A percentile compares a stretch with the other conserved stretches of the same genome.
phyloP scores from a whole-genome alignment of 345 rosid species.

The Euphorbia peplus region DNA sequence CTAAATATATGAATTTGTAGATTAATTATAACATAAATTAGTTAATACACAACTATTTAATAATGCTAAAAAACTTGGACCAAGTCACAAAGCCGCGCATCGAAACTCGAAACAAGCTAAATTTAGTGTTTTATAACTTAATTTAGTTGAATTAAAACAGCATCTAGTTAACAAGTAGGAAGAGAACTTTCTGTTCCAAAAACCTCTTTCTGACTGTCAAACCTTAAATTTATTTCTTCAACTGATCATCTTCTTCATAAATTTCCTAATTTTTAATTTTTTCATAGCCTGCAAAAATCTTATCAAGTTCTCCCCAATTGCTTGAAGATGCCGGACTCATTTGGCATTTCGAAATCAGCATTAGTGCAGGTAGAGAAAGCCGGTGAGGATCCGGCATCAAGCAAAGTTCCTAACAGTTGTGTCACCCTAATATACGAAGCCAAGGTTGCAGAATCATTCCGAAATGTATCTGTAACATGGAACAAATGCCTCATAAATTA shows the following conservation, averaged over 20 bases:
- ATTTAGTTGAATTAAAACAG: conserved; percentile 7
- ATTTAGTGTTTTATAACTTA: conserved; percentile 3
- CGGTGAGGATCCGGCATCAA: conserved; percentile 19
- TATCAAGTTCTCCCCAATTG: background rate
- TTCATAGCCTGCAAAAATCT: background rate
- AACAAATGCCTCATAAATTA: conserved; percentile 36
- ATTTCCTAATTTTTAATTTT: background rate
- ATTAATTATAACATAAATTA: too few relatives aligned
- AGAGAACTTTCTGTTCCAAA: conserved; percentile 1
- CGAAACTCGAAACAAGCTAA: too few relatives aligned
- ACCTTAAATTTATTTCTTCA: conserved; percentile 5
- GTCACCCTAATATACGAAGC: conserved; percentile 47
- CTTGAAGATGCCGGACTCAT: conserved; percentile 18
- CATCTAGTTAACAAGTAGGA: background rate
- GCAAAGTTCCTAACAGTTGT: conserved; percentile 30
- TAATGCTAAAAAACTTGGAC: background rate
- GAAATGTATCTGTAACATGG: conserved; percentile 56
- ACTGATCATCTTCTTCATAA: background rate
- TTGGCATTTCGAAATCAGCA: conserved; percentile 17
- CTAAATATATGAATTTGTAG: background rate
- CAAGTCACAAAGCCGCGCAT: background rate
- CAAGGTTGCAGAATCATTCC: conserved; percentile 32
- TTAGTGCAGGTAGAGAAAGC: conserved; percentile 19
- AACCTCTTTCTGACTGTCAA: conserved; percentile 18
- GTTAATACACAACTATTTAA: background rate